Conservation (phyloP, 805 yeast genomes). For the Sugiyamaella americana region DNA sequence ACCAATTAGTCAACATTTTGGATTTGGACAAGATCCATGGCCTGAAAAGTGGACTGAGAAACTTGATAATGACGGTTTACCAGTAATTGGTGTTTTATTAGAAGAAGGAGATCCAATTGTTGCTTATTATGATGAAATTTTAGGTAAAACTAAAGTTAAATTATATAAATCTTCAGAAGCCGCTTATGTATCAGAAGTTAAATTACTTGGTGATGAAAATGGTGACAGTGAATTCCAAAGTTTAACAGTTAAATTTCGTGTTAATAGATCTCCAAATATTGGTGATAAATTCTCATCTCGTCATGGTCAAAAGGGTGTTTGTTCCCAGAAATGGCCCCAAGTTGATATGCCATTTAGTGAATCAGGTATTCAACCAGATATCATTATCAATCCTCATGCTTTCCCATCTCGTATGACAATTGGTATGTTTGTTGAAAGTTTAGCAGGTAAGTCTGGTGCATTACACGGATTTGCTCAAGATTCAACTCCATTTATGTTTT, state of each 20-base stretch:
- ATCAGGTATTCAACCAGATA: slow-evolving; percentile 94
- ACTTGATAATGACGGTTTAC: slow-evolving; percentile 89
- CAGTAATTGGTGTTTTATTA: slow-evolving; percentile 77
- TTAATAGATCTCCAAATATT: slow-evolving; percentile 86
- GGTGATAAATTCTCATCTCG: slow-evolving; percentile 98
- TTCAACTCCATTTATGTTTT: slow-evolving; percentile 92
- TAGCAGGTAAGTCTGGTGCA: slow-evolving; percentile 99
- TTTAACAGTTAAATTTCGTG: slow-evolving; percentile 80
- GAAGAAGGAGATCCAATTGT: slow-evolving; percentile 95
- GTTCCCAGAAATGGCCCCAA: slow-evolving; percentile 97
- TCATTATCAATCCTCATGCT: slow-evolving; percentile 97
- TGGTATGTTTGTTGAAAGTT: slow-evolving; percentile 97
- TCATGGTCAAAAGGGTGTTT: slow-evolving; percentile 99
- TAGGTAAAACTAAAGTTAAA: slow-evolving; percentile 85
- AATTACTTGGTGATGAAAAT: slow-evolving; percentile 77
- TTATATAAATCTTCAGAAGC: slow-evolving; percentile 93
- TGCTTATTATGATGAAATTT: slow-evolving; percentile 85
- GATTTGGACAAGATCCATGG: slow-evolving; percentile 90
- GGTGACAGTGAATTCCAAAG: slow-evolving; percentile 75
- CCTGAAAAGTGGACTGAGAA: slow-evolving; percentile 86
- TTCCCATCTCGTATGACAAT: slow-evolving; percentile 99
- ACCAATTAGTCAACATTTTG: slow-evolving; percentile 89
- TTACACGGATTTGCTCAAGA: slow-evolving; percentile 97
- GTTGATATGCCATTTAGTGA: slow-evolving; percentile 96
- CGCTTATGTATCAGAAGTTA: slow-evolving; percentile 92